Base-by-base conservation (phyloP, 768 basidiomycete genomes). In the Ramaria sp. region DNA sequence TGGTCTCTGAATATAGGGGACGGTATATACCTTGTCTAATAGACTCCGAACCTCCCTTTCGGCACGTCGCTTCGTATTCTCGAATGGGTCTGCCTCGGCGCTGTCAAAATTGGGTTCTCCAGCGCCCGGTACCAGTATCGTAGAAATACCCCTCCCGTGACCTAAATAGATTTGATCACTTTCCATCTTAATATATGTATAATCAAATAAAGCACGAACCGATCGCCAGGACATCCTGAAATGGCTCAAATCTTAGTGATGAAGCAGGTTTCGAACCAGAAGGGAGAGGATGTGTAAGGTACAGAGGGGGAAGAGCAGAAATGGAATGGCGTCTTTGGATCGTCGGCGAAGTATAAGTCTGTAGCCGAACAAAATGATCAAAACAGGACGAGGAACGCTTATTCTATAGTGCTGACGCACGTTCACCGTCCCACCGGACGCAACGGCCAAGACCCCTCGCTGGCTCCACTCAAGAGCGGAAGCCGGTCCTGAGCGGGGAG, bases 71-170 rank as follows among this genome's bases (percentile, higher is more conserved):
- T 80, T 83, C 66, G 78, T 81, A 62, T 83, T 79, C 68, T 99
- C 95, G 70, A 87, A 97, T 2, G 94, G 92, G 78, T 99, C 94
- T 0, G 91, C 89, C 67, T 98, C 96, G 13, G 76, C 67, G 56
- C 85, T 88, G 63, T 99, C 96, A 65, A 93, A 95, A 73, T 96
- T 93, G 44, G 94, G 81, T 67, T 98, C 94, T 32, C 95, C 96
- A 8, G 83, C 71, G 25, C 95, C 95, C 0, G 96, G 96, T 0
- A 98, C 84, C 52, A 98, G 74, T 49, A 98, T 77, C 39, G 79
- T 86, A 3, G 88, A 88, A 16, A 98, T 71, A 0, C 95, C 95
- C 0, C 72, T 73, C 4, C 75, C 64, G 65, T 94, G 92, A 1
- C 89, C 86, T 42, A 22, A 45, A 47, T 18, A 20, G n/a, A 27